phyloP scores from a whole-genome alignment of 176 grass and related monocot genomes.

The barley (Hordeum vulgare) region MorexV3_pseudomolecules_assembly NC_058521.1:547354832-547355331 shows the following conservation, averaged over 20 bases:
- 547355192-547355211: slow-evolving; percentile 42
- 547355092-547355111: background rate
- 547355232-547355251: slow-evolving; percentile 38
- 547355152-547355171: slow-evolving; percentile 66
- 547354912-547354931: background rate
- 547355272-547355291: background rate
- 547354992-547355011: slow-evolving; percentile 58
- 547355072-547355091: slow-evolving; percentile 4
- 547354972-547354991: slow-evolving; percentile 42
- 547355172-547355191: slow-evolving; percentile 54
- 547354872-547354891: background rate
- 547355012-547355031: slow-evolving; percentile 72
- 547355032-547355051: slow-evolving; percentile 37
- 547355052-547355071: slow-evolving; percentile 11
- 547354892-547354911: slow-evolving; percentile 3
- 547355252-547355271: slow-evolving; percentile 32
- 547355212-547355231: slow-evolving; percentile 59
- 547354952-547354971: background rate
- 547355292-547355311: background rate
- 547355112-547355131: slow-evolving; percentile 15
- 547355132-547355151: slow-evolving; percentile 77
- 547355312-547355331: slow-evolving; percentile 4
- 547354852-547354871: slow-evolving; percentile 42
- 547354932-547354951: background rate
- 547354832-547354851: slow-evolving; percentile 87